A percentile compares a stretch with the other conserved stretches of the same genome.
Conservation (phyloP, 2,329 filamentous ascomycete genomes). For the Cytospora paraplurivora region DNA sequence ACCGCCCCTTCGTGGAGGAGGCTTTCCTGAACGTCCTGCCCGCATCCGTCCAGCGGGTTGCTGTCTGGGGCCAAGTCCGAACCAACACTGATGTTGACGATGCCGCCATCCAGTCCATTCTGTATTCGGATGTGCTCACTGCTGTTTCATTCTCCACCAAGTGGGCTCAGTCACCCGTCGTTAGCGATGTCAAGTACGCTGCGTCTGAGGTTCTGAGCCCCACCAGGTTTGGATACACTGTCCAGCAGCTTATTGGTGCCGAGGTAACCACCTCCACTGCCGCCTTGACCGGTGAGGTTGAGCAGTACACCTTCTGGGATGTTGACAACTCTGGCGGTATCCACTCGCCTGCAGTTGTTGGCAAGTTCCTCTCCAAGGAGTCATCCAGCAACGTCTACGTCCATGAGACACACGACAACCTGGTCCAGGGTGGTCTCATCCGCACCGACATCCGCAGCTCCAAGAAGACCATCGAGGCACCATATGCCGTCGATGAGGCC, state of each 20-base stretch:
- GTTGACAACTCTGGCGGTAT: slow-evolving; percentile 71
- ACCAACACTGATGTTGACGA: slow-evolving; percentile 75
- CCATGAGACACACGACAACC: slow-evolving; percentile 66
- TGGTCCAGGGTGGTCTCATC: slow-evolving; percentile 73
- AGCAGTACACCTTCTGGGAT: slow-evolving; percentile 96
- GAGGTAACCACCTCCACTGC: slow-evolving; percentile 43
- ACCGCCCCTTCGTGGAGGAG: slow-evolving; percentile 93
- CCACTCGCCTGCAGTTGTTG: slow-evolving; percentile 63
- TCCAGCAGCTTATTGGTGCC: slow-evolving; percentile 50
- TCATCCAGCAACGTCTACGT: slow-evolving; percentile 64
- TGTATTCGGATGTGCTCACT: slow-evolving; percentile 90
- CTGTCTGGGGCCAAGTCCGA: slow-evolving; percentile 85
- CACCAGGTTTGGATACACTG: slow-evolving; percentile 52
- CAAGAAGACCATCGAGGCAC: slow-evolving; percentile 79
- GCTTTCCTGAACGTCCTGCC: slow-evolving; percentile 85
- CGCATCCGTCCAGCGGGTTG: slow-evolving; percentile 71
- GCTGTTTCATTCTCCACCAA: slow-evolving; percentile 77
- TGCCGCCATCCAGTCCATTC: slow-evolving; percentile 73
- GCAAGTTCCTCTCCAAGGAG: slow-evolving; percentile 68
- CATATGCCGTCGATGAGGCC: slow-evolving; percentile 78
- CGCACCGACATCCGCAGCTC: slow-evolving; percentile 85
- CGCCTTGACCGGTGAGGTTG: slow-evolving; percentile 55
- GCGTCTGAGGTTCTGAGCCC: slow-evolving; percentile 63
- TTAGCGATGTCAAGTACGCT: slow-evolving; percentile 88
- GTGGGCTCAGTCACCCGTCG: slow-evolving; percentile 62